Conservation (phyloP, 2,329 filamentous ascomycete genomes). For the Colletotrichum eremochloae region DNA sequence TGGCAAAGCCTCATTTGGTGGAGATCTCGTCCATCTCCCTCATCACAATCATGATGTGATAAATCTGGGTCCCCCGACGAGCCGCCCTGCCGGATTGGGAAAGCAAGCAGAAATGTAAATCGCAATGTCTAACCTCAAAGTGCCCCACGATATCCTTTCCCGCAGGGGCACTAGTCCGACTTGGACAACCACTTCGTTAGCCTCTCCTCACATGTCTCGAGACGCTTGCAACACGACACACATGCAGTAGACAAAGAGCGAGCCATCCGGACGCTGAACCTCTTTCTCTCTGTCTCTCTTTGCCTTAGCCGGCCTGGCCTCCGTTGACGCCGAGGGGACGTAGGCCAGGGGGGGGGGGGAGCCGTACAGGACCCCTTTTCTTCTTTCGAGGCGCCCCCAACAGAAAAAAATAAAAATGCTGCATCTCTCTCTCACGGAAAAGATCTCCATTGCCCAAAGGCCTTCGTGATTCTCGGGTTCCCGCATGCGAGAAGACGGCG, state of each 20-base stretch:
- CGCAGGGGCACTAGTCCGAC: conserved; percentile 32
- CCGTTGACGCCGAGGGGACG: not conserved
- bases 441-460: conserved; percentile 6
- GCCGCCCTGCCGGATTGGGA: conserved; percentile 1
- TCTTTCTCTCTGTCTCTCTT: not conserved
- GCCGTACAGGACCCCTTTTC: not conserved
- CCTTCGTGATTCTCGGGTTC: conserved; percentile 13
- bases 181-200: conserved; percentile 39
- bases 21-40: conserved; percentile 22
- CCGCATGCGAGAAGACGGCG: conserved; percentile 21
- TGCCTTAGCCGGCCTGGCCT: not conserved
- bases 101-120: conserved; percentile 3
- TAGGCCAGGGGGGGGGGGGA: too few species aligned
- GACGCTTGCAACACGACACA: not conserved
- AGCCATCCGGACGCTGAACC: not conserved
- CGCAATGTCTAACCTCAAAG: conserved; percentile 3
- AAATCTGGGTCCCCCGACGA: conserved; percentile 19
- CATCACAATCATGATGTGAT: conserved; percentile 36
- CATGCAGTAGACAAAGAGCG: not conserved
- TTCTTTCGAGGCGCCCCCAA: conserved; percentile 19
- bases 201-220: conserved; percentile 22
- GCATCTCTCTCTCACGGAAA: conserved; percentile 1
- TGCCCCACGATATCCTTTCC: not conserved
- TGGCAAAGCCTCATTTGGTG: not conserved
- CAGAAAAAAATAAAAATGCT: not conserved